phyloP scores from a whole-genome alignment of 179 eudicot species.

The Monotropa hypopitys region DNA sequence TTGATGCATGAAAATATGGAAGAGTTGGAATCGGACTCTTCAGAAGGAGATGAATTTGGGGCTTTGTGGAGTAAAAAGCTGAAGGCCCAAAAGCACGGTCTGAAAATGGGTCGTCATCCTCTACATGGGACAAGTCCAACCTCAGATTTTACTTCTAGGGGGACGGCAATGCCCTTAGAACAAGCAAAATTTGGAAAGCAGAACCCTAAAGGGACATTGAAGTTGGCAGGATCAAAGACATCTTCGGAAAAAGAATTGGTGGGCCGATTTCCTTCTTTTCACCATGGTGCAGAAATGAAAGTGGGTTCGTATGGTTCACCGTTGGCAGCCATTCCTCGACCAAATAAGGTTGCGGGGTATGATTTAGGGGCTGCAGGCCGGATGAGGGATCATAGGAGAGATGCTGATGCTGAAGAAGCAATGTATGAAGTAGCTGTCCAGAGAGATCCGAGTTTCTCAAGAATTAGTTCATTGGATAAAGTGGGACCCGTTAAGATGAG shows the following conservation, averaged over 20 bases:
- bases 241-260: constrained; percentile 29
- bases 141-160: constrained; percentile 27
- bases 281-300: constrained; percentile 29
- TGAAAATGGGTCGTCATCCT: constrained; percentile 28
- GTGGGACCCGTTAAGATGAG: constrained; percentile 33
- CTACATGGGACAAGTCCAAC: constrained; percentile 22
- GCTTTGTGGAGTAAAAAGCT: constrained; percentile 41
- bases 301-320: constrained; percentile 28
- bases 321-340: constrained; percentile 18
- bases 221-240: constrained; percentile 31
- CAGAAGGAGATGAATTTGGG: constrained; percentile 48
- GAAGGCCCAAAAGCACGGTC: constrained; percentile 36
- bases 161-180: constrained; percentile 23
- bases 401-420: constrained; percentile 32
- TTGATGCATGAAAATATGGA: constrained; percentile 64
- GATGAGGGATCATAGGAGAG: constrained; percentile 28
- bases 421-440: constrained; percentile 36
- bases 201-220: constrained; percentile 44
- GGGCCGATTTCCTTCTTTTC: constrained; percentile 20
- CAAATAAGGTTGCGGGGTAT: constrained; percentile 28
- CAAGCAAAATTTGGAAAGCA: constrained; percentile 28
- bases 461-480: constrained; percentile 24
- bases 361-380: constrained; percentile 23
- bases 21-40: constrained; percentile 48
- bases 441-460: constrained; percentile 31